These are phyloP conservation scores for Passiflora organensis DNA, from an alignment of 345 rosid species.

Conservation along the genomic window DNA sequence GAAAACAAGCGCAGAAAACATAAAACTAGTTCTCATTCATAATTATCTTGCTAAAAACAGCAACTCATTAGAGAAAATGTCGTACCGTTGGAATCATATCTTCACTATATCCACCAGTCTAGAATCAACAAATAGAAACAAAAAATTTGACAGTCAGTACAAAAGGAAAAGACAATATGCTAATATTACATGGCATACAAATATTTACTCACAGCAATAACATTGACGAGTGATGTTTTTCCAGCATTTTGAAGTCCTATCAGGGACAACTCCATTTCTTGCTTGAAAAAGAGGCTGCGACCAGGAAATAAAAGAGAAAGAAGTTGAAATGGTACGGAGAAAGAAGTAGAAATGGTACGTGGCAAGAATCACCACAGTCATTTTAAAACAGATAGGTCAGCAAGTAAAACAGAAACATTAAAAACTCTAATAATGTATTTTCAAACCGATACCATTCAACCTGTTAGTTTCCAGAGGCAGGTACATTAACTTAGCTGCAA, in stretches of 20 bases:
- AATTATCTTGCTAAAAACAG: background rate
- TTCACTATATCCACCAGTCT: constrained; percentile 91
- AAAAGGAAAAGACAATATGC: constrained; percentile 8
- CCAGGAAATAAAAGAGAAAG: background rate
- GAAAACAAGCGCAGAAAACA: background rate
- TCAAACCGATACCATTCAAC: no score
- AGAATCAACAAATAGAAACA: constrained; percentile 13
- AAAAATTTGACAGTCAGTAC: constrained; percentile 16
- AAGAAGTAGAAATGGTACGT: background rate
- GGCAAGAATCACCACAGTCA: background rate
- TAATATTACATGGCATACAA: background rate
- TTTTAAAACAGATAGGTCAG: background rate
- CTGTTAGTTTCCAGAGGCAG: no score
- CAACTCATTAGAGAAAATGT: constrained; percentile 8
- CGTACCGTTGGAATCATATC: constrained; percentile 90
- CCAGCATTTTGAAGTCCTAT: constrained; percentile 90
- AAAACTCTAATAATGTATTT: background rate
- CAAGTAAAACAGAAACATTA: background rate
- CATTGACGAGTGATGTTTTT: constrained; percentile 80
- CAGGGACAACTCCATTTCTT: constrained; percentile 84
- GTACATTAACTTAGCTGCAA: background rate
- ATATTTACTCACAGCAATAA: constrained; percentile 56
- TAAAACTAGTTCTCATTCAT: constrained; percentile 1
- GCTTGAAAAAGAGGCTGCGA: constrained; percentile 78
- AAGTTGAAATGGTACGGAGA: background rate